phyloP scores from a whole-genome alignment of 208 protist genomes.

The Crithidia brevicula region DNA sequence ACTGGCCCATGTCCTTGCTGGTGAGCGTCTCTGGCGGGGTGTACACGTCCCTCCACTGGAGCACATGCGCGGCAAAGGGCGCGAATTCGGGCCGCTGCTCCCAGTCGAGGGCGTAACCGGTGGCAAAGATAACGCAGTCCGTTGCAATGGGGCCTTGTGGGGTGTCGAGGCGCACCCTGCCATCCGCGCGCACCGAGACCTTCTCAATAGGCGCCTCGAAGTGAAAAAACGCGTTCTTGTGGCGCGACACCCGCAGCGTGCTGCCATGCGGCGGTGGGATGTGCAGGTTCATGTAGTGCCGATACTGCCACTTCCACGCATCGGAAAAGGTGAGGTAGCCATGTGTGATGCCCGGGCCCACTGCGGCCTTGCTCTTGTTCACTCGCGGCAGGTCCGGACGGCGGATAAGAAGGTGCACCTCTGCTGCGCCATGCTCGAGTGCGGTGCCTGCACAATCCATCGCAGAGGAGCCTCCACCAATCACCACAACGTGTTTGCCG shows the following conservation, averaged over 20 bases:
- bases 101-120: slow-evolving; percentile 21
- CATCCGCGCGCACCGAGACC: background rate
- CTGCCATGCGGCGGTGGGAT: slow-evolving; percentile 22
- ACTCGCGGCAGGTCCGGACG: slow-evolving; percentile 5
- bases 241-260: slow-evolving; percentile 15
- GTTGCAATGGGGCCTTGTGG: background rate
- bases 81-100: slow-evolving; percentile 14
- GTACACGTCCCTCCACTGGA: slow-evolving; percentile 20
- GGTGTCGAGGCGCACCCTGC: slow-evolving; percentile 7
- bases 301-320: slow-evolving; percentile 13
- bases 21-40: background rate
- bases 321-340: slow-evolving; percentile 19
- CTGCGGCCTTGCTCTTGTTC: slow-evolving; percentile 22
- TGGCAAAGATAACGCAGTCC: slow-evolving; percentile 14
- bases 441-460: slow-evolving; percentile 14
- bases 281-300: slow-evolving; percentile 17
- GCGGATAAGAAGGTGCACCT: slow-evolving; percentile 26
- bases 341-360: slow-evolving; percentile 2
- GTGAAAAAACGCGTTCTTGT: slow-evolving; percentile 17
- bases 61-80: slow-evolving; percentile 12
- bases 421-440: slow-evolving; percentile 12
- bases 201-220: slow-evolving; percentile 10
- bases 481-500: slow-evolving; percentile 14
- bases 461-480: slow-evolving; percentile 21
- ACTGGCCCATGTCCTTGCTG: slow-evolving; percentile 14